phyloP scores from a whole-genome alignment of 2,329 filamentous ascomycete genomes.

The Escovopsis sp. region DNA sequence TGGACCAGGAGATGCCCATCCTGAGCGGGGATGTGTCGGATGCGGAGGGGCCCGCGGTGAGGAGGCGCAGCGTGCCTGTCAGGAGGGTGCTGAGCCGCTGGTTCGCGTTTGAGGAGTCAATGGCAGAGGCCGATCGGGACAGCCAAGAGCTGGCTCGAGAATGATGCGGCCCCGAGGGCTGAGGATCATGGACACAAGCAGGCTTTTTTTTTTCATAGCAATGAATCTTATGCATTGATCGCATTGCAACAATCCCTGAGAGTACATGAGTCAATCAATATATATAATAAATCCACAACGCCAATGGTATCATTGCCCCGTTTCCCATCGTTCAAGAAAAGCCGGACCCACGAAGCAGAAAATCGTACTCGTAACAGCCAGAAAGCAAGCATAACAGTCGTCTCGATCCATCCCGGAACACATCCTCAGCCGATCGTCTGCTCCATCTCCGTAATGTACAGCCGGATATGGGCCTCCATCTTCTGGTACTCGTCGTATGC shows the following conservation, averaged over 20 bases:
- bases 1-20: slow-evolving; percentile 42
- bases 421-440: slow-evolving; percentile 46
- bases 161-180: too few relatives aligned
- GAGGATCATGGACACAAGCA: too few relatives aligned
- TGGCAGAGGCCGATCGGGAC: background rate
- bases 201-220: too few relatives aligned
- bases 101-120: slow-evolving; percentile 30
- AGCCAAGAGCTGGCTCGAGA: too few relatives aligned
- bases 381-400: background rate
- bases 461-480: slow-evolving; percentile 91
- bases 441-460: slow-evolving; percentile 99
- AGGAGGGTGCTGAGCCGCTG: slow-evolving; percentile 46
- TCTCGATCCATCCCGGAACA: background rate
- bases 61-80: slow-evolving; percentile 42
- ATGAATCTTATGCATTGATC: too few relatives aligned
- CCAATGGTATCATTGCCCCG: slow-evolving; percentile 23
- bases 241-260: background rate
- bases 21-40: slow-evolving; percentile 41
- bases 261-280: background rate
- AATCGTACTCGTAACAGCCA: slow-evolving; percentile 5
- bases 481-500: slow-evolving; percentile 93
- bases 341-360: slow-evolving; percentile 3
- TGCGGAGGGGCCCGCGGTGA: slow-evolving; percentile 36
- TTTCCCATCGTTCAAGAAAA: slow-evolving; percentile 3
- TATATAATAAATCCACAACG: slow-evolving; percentile 19